Conservation (phyloP, 768 basidiomycete genomes). For the Boletus rubroflammeus region DNA sequence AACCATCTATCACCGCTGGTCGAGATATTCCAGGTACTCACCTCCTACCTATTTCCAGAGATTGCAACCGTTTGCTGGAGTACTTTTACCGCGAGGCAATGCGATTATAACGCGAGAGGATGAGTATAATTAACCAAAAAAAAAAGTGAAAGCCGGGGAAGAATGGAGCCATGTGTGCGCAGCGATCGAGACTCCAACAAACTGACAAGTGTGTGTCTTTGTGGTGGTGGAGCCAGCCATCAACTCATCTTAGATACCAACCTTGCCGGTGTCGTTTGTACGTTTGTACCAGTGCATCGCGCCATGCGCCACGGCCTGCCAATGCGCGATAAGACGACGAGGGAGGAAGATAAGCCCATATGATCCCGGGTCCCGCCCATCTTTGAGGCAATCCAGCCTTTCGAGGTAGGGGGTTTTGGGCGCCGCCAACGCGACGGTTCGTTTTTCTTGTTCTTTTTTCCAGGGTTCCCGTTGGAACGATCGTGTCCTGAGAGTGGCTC, state of each 20-base stretch:
- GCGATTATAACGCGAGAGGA: not conserved
- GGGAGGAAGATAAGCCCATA: constrained; percentile 2
- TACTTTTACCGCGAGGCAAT: not conserved
- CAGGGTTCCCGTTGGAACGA: not conserved
- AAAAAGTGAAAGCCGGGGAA: not conserved
- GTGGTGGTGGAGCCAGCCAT: not conserved
- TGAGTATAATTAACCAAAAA: constrained; percentile 9
- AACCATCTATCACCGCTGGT: constrained; percentile 11
- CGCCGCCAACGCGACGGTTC: not conserved
- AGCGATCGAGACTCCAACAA: constrained; percentile 1
- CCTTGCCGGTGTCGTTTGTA: not conserved
- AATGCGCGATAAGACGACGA: constrained; percentile 1
- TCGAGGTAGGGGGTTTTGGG: not conserved
- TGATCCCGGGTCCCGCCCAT: not conserved
- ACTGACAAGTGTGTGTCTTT: not conserved
- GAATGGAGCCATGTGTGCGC: constrained; percentile 3
- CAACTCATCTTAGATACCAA: not conserved
- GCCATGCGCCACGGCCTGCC: not conserved
- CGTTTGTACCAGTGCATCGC: not conserved
- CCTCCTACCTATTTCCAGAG: constrained; percentile 13
- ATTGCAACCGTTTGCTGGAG: constrained; percentile 3
- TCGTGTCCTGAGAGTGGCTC: not conserved
- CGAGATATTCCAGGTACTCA: constrained; percentile 4
- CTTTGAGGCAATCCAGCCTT: not conserved
- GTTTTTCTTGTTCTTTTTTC: not conserved